Evolutionary conservation across 2,329 filamentous ascomycete genomes (phyloP), one percentile per base, ranked within the genome.

Genomic region (Aspergillus fijiensis): DNA sequence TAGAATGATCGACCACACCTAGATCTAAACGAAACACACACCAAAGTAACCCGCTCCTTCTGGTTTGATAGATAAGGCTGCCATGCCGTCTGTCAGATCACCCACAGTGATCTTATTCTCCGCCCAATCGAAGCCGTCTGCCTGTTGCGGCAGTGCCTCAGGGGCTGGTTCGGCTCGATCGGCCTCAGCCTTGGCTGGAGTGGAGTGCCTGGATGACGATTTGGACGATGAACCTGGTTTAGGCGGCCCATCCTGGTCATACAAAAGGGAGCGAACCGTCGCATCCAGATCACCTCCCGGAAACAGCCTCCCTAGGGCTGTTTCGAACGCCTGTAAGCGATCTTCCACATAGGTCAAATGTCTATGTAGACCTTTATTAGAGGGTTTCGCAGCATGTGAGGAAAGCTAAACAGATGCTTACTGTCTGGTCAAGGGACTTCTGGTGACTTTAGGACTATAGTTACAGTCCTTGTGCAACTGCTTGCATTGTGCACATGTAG

Each of bases 71-170:
- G 74, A 76, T 49, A 76, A 61, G 16, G 74, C 74, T n/a, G 74
- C 75, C 75, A 77, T 77, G 19, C 75, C 75, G 62, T 77, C 75
- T 3, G 74, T 74, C 55, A 77, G 57, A 61, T 76, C 74, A 16
- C 74, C 73, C 11, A 75, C 69, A 1, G 74, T 72, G 11, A 77
- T 71, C 57, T 75, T 73, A 54, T 75, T 76, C 58, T 77, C 73
- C 6, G 72, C 71, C 73, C 73, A 76, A 55, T 75, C 73, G 63
- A 76, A 76, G 35, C 70, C 73, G 65, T 74, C 75, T 10, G 74
- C 74, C 63, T 76, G 74, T 55, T 76, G 73, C 7, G 74, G 74
- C 31, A 76, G 62, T 50, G 74, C 71, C 83, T 86, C 66, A 72
- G 79, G 72, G 10, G 75, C 72, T 35, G 73, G 67, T 50, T 76